phyloP scores from a whole-genome alignment of 306 rosid genomes.

The Quercus bicolor region DNA sequence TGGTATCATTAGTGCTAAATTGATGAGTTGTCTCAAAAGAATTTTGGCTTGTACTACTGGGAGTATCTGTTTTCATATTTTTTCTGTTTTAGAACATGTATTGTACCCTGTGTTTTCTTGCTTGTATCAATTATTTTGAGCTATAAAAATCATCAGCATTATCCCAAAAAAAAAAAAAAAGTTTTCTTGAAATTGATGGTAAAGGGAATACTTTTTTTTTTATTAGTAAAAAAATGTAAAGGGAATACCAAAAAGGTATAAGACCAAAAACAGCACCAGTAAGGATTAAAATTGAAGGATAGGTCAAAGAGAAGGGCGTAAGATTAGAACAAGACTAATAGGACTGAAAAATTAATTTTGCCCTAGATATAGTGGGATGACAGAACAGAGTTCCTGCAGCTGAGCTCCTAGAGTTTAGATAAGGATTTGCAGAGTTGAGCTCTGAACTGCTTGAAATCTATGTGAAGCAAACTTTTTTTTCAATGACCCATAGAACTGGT shows the following conservation, averaged over 20 bases:
- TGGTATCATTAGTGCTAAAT: too few relatives aligned
- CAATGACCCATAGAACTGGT: neutral
- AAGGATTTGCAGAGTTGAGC: neutral
- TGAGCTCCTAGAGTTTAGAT: neutral
- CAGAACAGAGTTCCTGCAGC: neutral
- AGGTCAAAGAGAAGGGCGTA: neutral
- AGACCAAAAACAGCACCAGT: neutral
- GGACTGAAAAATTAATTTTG: neutral
- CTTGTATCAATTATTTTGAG: too few relatives aligned
- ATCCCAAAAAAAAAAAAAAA: too few relatives aligned
- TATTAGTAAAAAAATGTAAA: too few relatives aligned
- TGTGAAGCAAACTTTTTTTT: neutral
- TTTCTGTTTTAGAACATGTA: too few relatives aligned
- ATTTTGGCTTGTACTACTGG: too few relatives aligned
- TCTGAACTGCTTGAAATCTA: neutral
- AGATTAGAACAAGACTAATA: neutral
- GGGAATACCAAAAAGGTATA: too few relatives aligned
- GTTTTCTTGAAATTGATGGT: neutral
- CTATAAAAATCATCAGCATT: too few relatives aligned
- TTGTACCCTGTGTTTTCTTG: too few relatives aligned
- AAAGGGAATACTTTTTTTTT: neutral
- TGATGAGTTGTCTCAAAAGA: too few relatives aligned
- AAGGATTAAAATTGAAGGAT: neutral
- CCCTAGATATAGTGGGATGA: neutral
- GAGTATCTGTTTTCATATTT: too few relatives aligned